Conservation (phyloP, 225 moss, liverwort and hornwort species). For the Takakia lepidozioides region DNA sequence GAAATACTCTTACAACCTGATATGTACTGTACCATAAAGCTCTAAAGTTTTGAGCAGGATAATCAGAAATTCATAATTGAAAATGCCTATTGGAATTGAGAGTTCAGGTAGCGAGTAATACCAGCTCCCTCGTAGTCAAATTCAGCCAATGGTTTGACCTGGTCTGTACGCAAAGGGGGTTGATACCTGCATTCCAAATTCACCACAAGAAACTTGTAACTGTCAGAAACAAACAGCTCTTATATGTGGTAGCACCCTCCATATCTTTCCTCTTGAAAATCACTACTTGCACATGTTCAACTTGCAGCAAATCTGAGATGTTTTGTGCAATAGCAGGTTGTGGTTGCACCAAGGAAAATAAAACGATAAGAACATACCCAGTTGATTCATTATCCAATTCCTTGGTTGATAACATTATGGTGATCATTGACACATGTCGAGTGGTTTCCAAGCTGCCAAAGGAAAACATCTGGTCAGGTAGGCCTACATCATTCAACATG, state of each 20-base stretch:
- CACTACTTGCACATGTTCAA: too few species aligned
- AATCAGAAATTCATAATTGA: too few species aligned
- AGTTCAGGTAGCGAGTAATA: too few species aligned
- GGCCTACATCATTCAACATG: too few species aligned
- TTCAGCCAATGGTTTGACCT: conserved; percentile 96
- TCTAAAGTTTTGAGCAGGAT: too few species aligned
- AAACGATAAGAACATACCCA: conserved; percentile 48
- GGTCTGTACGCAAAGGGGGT: conserved; percentile 95
- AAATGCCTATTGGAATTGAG: too few species aligned
- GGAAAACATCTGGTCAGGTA: neutral
- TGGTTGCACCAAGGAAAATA: conserved; percentile 7
- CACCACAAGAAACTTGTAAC: neutral
- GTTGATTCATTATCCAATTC: conserved; percentile 64
- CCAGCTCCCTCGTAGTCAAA: conserved; percentile 72
- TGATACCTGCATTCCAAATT: conserved; percentile 61
- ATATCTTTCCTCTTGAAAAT: too few species aligned
- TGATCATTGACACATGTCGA: conserved; percentile 60
- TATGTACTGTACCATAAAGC: too few species aligned
- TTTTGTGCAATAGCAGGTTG: too few species aligned
- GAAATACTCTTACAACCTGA: too few species aligned
- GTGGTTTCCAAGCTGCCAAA: conserved; percentile 58
- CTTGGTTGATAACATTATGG: conserved; percentile 53
- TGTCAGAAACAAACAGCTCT: neutral
- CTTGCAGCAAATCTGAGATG: too few species aligned
- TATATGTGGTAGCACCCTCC: too few species aligned